phyloP scores from a whole-genome alignment of 1,139 yeast species.

The Hemisphaericaspora xylofermentans region DNA sequence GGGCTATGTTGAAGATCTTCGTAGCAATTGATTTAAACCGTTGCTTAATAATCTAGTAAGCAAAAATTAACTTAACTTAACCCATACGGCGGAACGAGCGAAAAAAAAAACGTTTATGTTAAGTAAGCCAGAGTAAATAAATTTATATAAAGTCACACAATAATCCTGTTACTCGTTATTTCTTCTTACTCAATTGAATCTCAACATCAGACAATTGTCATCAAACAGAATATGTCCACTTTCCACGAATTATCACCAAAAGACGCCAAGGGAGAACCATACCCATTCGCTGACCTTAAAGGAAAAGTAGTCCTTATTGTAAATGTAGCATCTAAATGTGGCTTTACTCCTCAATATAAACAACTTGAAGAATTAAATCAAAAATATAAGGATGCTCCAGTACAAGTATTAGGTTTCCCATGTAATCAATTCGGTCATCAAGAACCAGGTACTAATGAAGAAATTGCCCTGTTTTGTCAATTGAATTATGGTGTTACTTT shows the following conservation, averaged over 20 bases:
- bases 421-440: constrained; percentile 64
- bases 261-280: constrained; percentile 55
- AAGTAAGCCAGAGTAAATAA: no score
- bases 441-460: constrained; percentile 45
- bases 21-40: no score
- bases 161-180: no score
- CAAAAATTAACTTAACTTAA: no score
- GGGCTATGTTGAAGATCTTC: no score
- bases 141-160: no score
- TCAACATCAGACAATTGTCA: no score
- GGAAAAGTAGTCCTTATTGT: constrained; percentile 92
- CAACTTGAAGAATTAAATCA: constrained; percentile 82
- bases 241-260: constrained; percentile 44
- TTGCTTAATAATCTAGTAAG: no score
- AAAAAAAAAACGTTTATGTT: no score
- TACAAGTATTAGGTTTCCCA: constrained; percentile 88
- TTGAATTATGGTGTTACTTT: constrained; percentile 63
- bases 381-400: constrained; percentile 72
- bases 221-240: constrained; percentile 29
- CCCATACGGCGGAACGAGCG: no score
- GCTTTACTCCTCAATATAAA: constrained; percentile 76
- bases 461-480: constrained; percentile 40
- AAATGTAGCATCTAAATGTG: constrained; percentile 92
- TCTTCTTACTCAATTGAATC: no score
- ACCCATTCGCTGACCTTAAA: constrained; percentile 64